Evolutionary conservation across 164 flowering plant genomes (phyloP), one percentile per base, ranked within the genome.

Genomic region (Cinnamomum chago): DNA sequence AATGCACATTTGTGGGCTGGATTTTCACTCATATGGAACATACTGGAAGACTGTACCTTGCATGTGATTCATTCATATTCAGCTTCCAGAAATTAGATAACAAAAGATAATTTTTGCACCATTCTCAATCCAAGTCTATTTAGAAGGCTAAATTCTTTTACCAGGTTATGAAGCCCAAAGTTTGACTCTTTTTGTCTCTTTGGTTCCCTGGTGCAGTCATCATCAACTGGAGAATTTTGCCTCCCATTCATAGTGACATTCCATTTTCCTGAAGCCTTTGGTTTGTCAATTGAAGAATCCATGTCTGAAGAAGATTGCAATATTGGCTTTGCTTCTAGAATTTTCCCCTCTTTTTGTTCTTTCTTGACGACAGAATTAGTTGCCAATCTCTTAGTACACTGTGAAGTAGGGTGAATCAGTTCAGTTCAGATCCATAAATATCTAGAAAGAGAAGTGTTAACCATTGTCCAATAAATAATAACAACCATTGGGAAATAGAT

Each of bases 1-100:
- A 76, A 72, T 50, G 75, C 79, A 76, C 79, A 76, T 40, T 23
- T 22, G 23, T 35, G 70, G 23, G 28, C 13, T 28, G 24, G 47
- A 58, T 58, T 14, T 27, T 20, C 58, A 17, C n/a, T 33, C 18
- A 9, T 30, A 9, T 67, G 9, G 27, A 7, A 15, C 70, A 60
- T 22, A 62, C 24, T 33, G 75, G 66, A 55, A 9, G 67, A 12
- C 52, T 35, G 35, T 33, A 22, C 24, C 28, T 51, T 66, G 70
- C 71, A 50, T 30, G 23, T 18, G n/a, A 64, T 3, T 27, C 51
- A 28, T 4, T 72, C 52, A 33, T 5, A 12, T 65, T 35, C 28
- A 62, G 17, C 33, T 60, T 60, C 55, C 62, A 9, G 22, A 62
- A 52, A 40, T 13, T 15, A 18, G 2, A 18, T 9, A 58, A 9